Evolutionary conservation across 1,284 basidiomycete genomes (phyloP).

Genomic region (Entoloma clypeatum): DNA sequence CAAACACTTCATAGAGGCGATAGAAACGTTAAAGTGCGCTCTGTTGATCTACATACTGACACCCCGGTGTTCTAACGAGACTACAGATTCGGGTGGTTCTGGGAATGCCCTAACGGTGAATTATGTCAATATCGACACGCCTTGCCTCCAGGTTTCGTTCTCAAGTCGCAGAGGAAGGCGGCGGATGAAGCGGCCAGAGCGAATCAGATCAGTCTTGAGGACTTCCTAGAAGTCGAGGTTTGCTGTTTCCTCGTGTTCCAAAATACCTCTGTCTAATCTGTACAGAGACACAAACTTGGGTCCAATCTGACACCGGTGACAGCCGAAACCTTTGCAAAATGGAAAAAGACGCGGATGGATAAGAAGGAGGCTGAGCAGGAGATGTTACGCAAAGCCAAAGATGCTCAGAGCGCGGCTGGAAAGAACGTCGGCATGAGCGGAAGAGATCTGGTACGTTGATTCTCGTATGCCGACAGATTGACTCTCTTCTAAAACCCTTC

Average conservation of each 20-base stretch:
- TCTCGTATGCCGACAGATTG: slow-evolving; percentile 5
- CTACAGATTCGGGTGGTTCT: slow-evolving; percentile 89
- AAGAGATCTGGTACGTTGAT: slow-evolving; percentile 79
- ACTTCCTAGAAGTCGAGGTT: slow-evolving; percentile 97
- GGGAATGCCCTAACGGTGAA: slow-evolving; percentile 87
- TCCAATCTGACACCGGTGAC: slow-evolving; percentile 95
- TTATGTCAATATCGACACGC: slow-evolving; percentile 95
- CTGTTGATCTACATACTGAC: slow-evolving; percentile 3
- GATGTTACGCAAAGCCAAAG: slow-evolving; percentile 81
- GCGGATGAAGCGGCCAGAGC: slow-evolving; percentile 84
- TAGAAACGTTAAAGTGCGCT: slow-evolving; percentile 77
- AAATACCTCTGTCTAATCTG: slow-evolving; percentile 4
- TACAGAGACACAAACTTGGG: slow-evolving; percentile 90
- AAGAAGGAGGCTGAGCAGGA: slow-evolving; percentile 90
- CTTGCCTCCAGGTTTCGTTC: slow-evolving; percentile 91
- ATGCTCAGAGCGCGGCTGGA: slow-evolving; percentile 79
- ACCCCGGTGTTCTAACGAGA: not conserved
- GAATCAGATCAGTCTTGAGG: slow-evolving; percentile 89
- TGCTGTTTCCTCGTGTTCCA: slow-evolving; percentile 18
- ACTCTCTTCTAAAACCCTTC: slow-evolving; percentile 11
- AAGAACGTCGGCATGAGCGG: slow-evolving; percentile 95
- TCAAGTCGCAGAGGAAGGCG: slow-evolving; percentile 89
- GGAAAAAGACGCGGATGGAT: slow-evolving; percentile 92
- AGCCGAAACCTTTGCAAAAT: slow-evolving; percentile 85
- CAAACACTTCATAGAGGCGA: slow-evolving; percentile 96